A percentile compares a stretch with the other conserved stretches of the same genome.
Evolutionary conservation across 164 flowering plant species (phyloP).

Genomic region (Vitis cinerea): DNA sequence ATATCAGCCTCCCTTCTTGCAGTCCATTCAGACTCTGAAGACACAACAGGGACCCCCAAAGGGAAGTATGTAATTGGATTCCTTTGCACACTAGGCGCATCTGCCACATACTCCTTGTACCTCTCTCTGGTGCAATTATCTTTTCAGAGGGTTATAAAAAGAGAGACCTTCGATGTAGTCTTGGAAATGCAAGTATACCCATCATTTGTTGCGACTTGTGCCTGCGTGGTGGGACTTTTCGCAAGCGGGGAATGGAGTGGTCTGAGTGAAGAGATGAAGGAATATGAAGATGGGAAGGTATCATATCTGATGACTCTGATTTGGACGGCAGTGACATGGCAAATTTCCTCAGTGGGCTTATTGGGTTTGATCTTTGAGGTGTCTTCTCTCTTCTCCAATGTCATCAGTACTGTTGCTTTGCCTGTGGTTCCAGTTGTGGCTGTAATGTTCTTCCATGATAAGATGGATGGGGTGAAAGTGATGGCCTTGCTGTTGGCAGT

Average conservation of each 20-base stretch:
- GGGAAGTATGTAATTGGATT: constrained; percentile 29
- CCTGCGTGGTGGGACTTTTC: constrained; percentile 28
- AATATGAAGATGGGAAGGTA: constrained; percentile 13
- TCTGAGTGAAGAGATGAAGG: constrained; percentile 24
- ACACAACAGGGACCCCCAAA: not conserved
- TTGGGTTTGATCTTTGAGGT: constrained; percentile 33
- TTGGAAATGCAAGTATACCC: constrained; percentile 29
- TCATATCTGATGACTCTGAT: constrained; percentile 29
- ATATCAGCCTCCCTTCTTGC: constrained; percentile 31
- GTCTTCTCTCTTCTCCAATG: constrained; percentile 38
- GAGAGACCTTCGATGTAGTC: constrained; percentile 22
- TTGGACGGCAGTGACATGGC: constrained; percentile 35
- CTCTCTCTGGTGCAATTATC: constrained; percentile 25
- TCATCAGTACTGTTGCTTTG: constrained; percentile 31
- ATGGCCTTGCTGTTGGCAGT: constrained; percentile 31
- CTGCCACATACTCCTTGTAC: constrained; percentile 24
- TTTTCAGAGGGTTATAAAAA: constrained; percentile 28
- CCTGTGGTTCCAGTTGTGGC: constrained; percentile 32
- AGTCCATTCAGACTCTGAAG: constrained; percentile 21
- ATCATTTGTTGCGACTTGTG: constrained; percentile 23
- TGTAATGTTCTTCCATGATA: constrained; percentile 31
- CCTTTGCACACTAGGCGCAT: constrained; percentile 28
- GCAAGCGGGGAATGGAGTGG: constrained; percentile 34
- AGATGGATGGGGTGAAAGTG: constrained; percentile 34
- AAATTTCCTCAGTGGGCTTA: constrained; percentile 25